Percentiles rank a stretch among this genome's conserved stretches.
Conservation (phyloP, 2,329 filamentous ascomycete species). For the Neonectria punicea region DNA sequence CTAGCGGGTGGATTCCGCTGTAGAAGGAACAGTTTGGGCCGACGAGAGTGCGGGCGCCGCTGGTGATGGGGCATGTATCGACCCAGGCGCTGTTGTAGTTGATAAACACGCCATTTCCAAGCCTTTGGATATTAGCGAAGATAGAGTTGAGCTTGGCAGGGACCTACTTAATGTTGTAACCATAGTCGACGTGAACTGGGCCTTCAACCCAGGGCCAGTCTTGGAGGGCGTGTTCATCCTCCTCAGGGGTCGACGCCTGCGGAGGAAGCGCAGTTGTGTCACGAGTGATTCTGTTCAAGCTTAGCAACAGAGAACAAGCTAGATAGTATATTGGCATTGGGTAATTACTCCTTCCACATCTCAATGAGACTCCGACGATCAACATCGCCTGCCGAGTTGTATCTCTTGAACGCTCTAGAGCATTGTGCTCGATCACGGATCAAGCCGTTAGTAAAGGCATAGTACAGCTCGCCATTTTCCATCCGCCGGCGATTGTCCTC, state of each 20-base stretch:
- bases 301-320: background rate
- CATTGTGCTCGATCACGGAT: conserved; percentile 71
- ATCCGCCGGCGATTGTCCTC: conserved; percentile 66
- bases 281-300: background rate
- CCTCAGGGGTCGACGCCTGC: conserved; percentile 63
- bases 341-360: conserved; percentile 74
- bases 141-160: no score
- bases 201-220: conserved; percentile 75
- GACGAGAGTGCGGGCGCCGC: conserved; percentile 81
- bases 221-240: conserved; percentile 72
- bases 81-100: conserved; percentile 80
- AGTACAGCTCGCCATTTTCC: conserved; percentile 76
- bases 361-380: conserved; percentile 71
- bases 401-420: conserved; percentile 67
- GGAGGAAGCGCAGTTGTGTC: conserved; percentile 69
- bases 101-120: conserved; percentile 76
- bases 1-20: conserved; percentile 79
- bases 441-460: conserved; percentile 77
- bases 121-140: background rate
- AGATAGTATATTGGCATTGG: background rate
- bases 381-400: conserved; percentile 71
- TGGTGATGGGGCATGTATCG: conserved; percentile 78
- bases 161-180: conserved; percentile 69
- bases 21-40: conserved; percentile 84
- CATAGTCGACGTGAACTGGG: conserved; percentile 81